Percentiles rank a stretch among this genome's conserved stretches.
Evolutionary conservation across 164 flowering plant species (phyloP).

Genomic region (Pachysandra terminalis): DNA sequence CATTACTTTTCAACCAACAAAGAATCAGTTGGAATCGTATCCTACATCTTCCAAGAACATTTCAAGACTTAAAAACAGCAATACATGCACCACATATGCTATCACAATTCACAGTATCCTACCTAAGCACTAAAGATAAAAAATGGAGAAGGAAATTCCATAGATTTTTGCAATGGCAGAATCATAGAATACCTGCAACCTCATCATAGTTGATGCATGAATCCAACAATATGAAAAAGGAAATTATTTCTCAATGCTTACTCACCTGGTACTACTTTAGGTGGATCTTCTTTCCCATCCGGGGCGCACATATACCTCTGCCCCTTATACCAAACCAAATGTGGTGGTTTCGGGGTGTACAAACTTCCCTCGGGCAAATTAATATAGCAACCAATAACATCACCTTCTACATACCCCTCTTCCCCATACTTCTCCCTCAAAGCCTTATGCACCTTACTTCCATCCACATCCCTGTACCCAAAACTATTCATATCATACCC

Average conservation of each 20-base stretch:
- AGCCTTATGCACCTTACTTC: constrained; percentile 84
- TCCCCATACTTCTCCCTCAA: constrained; percentile 90
- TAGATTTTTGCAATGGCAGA: too few species aligned
- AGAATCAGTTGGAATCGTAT: too few species aligned
- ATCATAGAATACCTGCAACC: too few species aligned
- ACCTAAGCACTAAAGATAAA: too few species aligned
- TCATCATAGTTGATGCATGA: too few species aligned
- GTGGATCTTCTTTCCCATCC: constrained; percentile 74
- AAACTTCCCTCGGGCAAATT: constrained; percentile 70
- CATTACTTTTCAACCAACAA: too few species aligned
- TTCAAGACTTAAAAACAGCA: too few species aligned
- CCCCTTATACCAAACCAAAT: constrained; percentile 72
- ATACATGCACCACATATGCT: too few species aligned
- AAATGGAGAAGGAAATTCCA: too few species aligned
- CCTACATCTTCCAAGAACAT: too few species aligned
- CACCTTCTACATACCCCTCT: constrained; percentile 85
- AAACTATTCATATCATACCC: constrained; percentile 90
- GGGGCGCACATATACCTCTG: constrained; percentile 68
- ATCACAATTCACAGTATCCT: too few species aligned
- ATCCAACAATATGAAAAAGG: too few species aligned
- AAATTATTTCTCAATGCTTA: background rate
- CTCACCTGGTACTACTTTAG: constrained; percentile 88
- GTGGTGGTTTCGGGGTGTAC: constrained; percentile 67
- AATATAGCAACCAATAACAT: constrained; percentile 91
- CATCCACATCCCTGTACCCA: constrained; percentile 93